Evolutionary conservation across 2,329 filamentous ascomycete species (phyloP).

Genomic region (Xylariaceae sp.): DNA sequence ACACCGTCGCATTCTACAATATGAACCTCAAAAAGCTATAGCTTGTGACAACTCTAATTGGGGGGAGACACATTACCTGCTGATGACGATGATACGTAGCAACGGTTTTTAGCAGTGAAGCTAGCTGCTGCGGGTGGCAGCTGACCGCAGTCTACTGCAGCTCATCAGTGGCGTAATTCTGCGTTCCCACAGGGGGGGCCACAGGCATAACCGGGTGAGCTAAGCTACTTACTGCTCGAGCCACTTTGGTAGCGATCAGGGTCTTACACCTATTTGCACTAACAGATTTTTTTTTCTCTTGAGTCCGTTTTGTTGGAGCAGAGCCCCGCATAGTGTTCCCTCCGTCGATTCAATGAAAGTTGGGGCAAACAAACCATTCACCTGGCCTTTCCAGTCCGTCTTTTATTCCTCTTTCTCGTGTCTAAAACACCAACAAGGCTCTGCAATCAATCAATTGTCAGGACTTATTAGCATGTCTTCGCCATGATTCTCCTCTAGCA

Average conservation of each 20-base stretch:
- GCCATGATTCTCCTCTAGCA: conserved; percentile 27
- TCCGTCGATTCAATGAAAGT: too few species aligned
- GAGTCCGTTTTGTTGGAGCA: conserved; percentile 9
- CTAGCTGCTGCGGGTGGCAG: conserved; percentile 1
- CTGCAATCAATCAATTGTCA: conserved; percentile 17
- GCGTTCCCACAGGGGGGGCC: too few species aligned
- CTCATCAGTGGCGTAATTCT: conserved; percentile 17
- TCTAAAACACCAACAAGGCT: conserved; percentile 16
- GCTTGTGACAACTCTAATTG: not conserved
- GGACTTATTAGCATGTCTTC: conserved; percentile 18
- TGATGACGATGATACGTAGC: not conserved
- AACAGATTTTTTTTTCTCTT: conserved; percentile 12
- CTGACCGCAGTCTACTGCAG: conserved; percentile 4
- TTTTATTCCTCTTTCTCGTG: conserved; percentile 11
- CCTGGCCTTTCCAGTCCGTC: conserved; percentile 13
- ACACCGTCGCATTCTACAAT: not conserved
- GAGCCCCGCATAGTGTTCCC: conserved; percentile 5
- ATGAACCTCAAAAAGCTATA: too few species aligned
- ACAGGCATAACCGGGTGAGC: too few species aligned
- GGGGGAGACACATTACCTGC: not conserved
- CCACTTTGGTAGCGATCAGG: too few species aligned
- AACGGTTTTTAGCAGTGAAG: not conserved
- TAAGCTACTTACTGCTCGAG: not conserved
- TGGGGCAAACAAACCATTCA: conserved; percentile 2
- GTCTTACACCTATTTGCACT: conserved; percentile 1